Evolutionary conservation across 345 rosid species (phyloP).

Genomic region (Nasturtium officinale): DNA sequence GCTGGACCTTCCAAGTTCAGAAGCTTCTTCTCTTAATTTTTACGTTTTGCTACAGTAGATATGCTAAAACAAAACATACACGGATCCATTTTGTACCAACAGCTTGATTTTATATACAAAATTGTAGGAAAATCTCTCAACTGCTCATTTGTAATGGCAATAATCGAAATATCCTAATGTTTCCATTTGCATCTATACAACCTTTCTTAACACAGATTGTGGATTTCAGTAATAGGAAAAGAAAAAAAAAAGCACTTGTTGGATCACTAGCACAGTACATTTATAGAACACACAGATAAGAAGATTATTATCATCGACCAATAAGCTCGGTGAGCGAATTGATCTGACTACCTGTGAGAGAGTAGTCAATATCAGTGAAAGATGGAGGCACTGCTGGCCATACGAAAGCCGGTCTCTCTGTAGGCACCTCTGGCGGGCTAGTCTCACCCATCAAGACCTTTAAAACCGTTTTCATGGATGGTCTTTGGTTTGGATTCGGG

Average conservation of each 20-base stretch:
- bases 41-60: constrained; percentile 28
- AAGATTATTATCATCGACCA: constrained; percentile 44
- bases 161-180: constrained; percentile 10
- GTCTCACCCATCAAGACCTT: constrained; percentile 71
- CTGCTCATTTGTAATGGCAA: constrained; percentile 27
- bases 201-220: background rate
- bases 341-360: constrained; percentile 44
- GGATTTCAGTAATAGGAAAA: background rate
- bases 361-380: constrained; percentile 48
- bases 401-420: constrained; percentile 67
- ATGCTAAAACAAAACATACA: background rate
- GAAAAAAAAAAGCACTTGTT: background rate
- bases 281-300: background rate
- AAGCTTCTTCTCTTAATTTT: constrained; percentile 39
- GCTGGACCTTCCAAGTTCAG: constrained; percentile 75
- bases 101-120: constrained; percentile 27
- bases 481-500: constrained; percentile 73
- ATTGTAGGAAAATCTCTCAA: constrained; percentile 19
- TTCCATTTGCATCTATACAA: background rate
- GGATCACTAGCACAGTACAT: background rate
- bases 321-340: constrained; percentile 46
- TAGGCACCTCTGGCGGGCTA: constrained; percentile 53
- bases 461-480: constrained; percentile 60
- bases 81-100: constrained; percentile 34
- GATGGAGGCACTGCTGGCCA: constrained; percentile 77